Conservation (phyloP, 306 rosid genomes). For the Glycyrrhiza uralensis region DNA sequence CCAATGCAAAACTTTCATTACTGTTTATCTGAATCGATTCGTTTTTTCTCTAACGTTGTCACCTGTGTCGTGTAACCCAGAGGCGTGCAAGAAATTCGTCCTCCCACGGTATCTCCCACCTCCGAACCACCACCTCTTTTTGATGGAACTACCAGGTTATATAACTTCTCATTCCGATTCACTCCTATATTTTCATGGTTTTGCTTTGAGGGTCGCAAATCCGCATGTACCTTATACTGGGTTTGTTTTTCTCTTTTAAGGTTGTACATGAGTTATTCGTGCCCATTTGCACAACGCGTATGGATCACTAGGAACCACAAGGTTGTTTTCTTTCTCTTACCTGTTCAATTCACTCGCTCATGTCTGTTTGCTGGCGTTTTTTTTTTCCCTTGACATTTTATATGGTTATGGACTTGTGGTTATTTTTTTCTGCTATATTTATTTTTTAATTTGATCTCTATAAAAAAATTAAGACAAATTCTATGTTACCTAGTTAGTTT, state of each 20-base stretch:
- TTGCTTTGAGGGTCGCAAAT: not conserved
- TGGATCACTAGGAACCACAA: slow-evolving; percentile 75
- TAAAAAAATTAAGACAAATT: too few species aligned
- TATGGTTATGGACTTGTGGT: not conserved
- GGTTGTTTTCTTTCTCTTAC: slow-evolving; percentile 50
- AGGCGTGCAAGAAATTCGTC: slow-evolving; percentile 26
- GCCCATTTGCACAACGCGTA: slow-evolving; percentile 72
- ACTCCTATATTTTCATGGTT: not conserved
- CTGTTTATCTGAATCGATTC: not conserved
- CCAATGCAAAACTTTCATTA: not conserved
- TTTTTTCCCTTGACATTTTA: too few species aligned
- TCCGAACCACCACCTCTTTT: slow-evolving; percentile 60
- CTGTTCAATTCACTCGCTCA: too few species aligned
- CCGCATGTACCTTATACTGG: not conserved
- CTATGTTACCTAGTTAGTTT: too few species aligned
- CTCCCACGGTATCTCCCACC: slow-evolving; percentile 38
- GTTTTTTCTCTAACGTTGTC: not conserved
- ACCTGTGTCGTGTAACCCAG: not conserved
- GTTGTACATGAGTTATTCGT: slow-evolving; percentile 41
- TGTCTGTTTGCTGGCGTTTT: too few species aligned
- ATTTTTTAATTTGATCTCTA: too few species aligned
- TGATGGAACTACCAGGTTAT: slow-evolving; percentile 69
- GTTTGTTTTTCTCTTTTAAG: slow-evolving; percentile 25
- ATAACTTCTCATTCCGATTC: not conserved
- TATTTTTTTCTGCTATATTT: not conserved